Base-by-base conservation (phyloP, 75 land plant species). In the Isoetes taiwanensis region DNA sequence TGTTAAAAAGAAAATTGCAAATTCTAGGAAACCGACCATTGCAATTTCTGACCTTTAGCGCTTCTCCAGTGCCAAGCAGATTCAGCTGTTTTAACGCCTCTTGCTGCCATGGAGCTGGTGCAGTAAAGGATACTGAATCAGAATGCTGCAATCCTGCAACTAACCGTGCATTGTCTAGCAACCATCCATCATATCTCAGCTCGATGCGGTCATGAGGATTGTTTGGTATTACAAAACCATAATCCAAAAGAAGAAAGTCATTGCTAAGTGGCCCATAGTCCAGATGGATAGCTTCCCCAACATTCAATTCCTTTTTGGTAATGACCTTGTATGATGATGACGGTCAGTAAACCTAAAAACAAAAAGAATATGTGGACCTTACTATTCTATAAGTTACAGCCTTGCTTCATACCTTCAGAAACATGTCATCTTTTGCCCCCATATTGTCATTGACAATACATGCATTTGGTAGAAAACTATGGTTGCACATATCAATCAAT, bases 401-500 rank as follows among this genome's bases (percentile, higher is more conserved):
- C n/a, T n/a, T n/a, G n/a, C n/a, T n/a, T 56, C 66, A 21, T 57
- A 43, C 84, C 84, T 80, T 80, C 1, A 83, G 64, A 14, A 70
- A 63, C 61, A 63, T 55, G 11, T 65, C 41, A 21, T 67, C 35
- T 19, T 57, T 28, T 1, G 14, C 56, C 32, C 28, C 32, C 5
- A 9, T 26, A 28, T 24, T 17, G 23, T 62, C 39, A 62, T 86
- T 84, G 24, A 80, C 63, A 63, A 91, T 78, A 53, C 67, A 70
- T 43, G 82, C 85, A 76, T 84, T 86, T 16, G 97, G 89, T 42
- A 58, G 32, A 68, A 91, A 86, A 52, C 88, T 83, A 61, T 91
- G 97, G 75, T 91, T 91, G 61, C 97, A 91, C 94, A 86, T 86
- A 46, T 91, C 97, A 27, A 91, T 81, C 21, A 91, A 70, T 58